These are phyloP conservation scores for Davidsoniella eucalypti DNA, from an alignment of 2,329 filamentous ascomycete genomes.

Conservation along the genomic window DNA sequence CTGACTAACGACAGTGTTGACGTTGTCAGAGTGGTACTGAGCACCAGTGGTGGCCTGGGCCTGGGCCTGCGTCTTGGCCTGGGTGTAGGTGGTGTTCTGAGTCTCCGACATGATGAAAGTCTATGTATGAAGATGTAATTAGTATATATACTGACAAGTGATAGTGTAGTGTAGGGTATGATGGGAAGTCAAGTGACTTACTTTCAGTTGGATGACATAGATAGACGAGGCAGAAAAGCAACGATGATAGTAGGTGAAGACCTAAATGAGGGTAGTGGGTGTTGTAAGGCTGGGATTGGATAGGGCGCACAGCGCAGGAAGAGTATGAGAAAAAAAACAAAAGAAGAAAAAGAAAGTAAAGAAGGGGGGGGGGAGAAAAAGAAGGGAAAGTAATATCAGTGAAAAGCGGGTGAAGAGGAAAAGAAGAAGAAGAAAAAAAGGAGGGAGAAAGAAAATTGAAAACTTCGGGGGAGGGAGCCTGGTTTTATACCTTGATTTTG, in stretches of 20 bases:
- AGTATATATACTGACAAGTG: not conserved
- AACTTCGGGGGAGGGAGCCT: not conserved
- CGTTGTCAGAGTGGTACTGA: constrained; percentile 4
- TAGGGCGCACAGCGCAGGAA: not conserved
- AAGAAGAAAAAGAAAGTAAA: constrained; percentile 5
- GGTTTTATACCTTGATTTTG: not conserved
- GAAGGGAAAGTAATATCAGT: constrained; percentile 13
- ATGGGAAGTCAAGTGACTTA: too few species aligned
- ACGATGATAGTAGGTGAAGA: not conserved
- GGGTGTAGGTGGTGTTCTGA: not conserved
- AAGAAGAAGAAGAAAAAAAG: constrained; percentile 8
- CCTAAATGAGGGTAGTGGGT: not conserved
- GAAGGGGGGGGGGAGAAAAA: constrained; percentile 18
- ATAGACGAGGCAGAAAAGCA: not conserved
- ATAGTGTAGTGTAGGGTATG: not conserved
- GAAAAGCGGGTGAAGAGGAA: constrained; percentile 4
- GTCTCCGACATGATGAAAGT: not conserved
- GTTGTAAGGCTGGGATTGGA: not conserved
- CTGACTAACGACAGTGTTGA: constrained; percentile 11
- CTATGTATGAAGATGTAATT: not conserved
- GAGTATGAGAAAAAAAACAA: constrained; percentile 1
- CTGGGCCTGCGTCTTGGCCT: not conserved
- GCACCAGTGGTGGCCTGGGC: not conserved
- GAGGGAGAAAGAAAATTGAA: not conserved
- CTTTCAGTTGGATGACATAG: too few species aligned